These are phyloP conservation scores for Pichia paraexigua DNA, from an alignment of 805 yeast genomes.

Conservation along the genomic window DNA sequence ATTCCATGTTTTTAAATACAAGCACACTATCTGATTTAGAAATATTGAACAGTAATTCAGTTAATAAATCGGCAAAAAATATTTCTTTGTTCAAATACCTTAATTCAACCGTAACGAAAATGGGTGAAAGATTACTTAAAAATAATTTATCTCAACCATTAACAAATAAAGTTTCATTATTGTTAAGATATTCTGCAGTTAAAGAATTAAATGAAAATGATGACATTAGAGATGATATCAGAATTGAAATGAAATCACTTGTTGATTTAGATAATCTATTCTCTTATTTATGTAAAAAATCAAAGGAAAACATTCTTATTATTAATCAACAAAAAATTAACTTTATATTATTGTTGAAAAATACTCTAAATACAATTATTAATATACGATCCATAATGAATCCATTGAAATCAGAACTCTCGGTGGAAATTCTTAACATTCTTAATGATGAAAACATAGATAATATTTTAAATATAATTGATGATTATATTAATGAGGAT, in stretches of 20 bases:
- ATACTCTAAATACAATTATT: constrained; percentile 23
- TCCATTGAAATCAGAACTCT: constrained; percentile 8
- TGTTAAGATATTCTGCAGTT: constrained; percentile 31
- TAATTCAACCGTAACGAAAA: constrained; percentile 35
- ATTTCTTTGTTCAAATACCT: constrained; percentile 30
- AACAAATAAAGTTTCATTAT: constrained; percentile 31
- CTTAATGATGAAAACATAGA: constrained; percentile 20
- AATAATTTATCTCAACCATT: constrained; percentile 41
- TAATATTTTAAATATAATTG: constrained; percentile 21
- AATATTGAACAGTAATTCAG: constrained; percentile 28
- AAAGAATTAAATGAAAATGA: constrained; percentile 26
- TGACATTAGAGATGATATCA: constrained; percentile 11
- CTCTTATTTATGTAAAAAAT: constrained; percentile 19
- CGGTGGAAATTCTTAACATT: constrained; percentile 23
- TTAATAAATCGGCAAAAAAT: constrained; percentile 17
- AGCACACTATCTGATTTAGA: constrained; percentile 33
- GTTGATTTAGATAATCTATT: constrained; percentile 37
- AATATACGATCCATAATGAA: constrained; percentile 14
- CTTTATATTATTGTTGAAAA: constrained; percentile 33
- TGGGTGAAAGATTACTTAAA: constrained; percentile 38
- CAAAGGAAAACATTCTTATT: constrained; percentile 15
- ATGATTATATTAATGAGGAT: constrained; percentile 34
- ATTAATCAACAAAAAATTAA: constrained; percentile 31
- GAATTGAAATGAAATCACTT: constrained; percentile 20
- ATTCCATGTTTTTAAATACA: constrained; percentile 36